These are phyloP conservation scores for Anisodus tanguticus DNA, from an alignment of 257 asterid species.

Conservation along the genomic window DNA sequence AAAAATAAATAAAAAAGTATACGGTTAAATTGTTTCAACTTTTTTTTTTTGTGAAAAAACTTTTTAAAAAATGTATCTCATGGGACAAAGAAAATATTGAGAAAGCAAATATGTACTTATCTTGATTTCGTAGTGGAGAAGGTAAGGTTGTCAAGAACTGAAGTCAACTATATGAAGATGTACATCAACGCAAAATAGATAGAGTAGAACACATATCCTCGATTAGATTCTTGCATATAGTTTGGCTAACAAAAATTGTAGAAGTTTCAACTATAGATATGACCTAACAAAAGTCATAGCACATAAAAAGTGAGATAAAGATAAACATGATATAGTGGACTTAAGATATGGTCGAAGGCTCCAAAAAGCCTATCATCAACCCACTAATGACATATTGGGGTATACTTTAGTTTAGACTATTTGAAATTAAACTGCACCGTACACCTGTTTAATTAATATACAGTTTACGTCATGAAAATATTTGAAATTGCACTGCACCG, in stretches of 20 bases:
- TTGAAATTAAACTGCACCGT: background rate
- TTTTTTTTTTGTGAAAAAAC: too few species aligned
- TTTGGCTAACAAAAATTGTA: slow-evolving; percentile 10
- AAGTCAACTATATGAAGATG: slow-evolving; percentile 19
- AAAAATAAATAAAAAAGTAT: too few species aligned
- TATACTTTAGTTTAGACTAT: background rate
- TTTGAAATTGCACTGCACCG: background rate
- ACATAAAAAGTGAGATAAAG: background rate
- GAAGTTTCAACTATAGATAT: background rate
- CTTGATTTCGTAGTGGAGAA: slow-evolving; percentile 13
- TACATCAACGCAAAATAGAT: background rate
- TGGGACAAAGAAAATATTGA: too few species aligned
- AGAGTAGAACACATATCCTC: slow-evolving; percentile 1
- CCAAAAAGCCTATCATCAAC: background rate
- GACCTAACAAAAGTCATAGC: background rate
- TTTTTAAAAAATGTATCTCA: too few species aligned
- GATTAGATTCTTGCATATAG: background rate
- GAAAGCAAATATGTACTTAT: background rate
- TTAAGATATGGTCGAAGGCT: background rate
- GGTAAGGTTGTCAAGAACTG: background rate
- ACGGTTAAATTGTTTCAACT: too few species aligned
- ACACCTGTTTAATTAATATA: too few species aligned
- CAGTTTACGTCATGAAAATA: background rate
- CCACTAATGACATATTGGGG: slow-evolving; percentile 23
- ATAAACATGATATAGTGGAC: background rate